Evolutionary conservation across 2,329 filamentous ascomycete genomes (phyloP), one percentile per base, ranked within the genome.

Genomic region (Ampelomyces quisqualis): DNA sequence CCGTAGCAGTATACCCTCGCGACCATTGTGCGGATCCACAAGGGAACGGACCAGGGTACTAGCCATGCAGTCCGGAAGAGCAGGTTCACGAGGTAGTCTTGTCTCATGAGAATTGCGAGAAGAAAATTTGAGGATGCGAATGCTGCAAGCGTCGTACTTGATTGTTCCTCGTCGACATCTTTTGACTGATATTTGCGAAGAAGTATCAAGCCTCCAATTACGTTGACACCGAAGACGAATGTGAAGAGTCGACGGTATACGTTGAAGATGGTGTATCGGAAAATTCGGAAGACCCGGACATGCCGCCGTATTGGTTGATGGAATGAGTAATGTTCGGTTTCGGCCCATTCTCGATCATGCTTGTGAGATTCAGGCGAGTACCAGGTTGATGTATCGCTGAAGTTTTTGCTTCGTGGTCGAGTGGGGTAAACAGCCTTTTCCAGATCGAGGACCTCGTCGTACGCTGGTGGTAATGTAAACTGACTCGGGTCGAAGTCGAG

Each of bases 241-340:
- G 67, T 62, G 49, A 75, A 74, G 22, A 76, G 62, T 19, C 70
- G 65, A 19, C 68, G 64, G 51, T 73, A 74, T 10, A 58, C 59
- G 1, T 49, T 57, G 29, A 59, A 49, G 38, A 57, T 9, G 13
- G 40, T 50, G 26, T 53, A 51, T 1, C 45, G 45, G 3, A 63
- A 24, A 28, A 45, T 22, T 20, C 60, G 50, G 19, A 60, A 2
- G n/a, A 55, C 6, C 18, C 42, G 34, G 2, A 30, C 50, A 37
- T 26, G 19, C 10, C 19, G 9, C 14, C 39, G 40, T 43, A 51
- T 57, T 13, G 39, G 15, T 30, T 49, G 38, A 7, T 37, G 13
- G 15, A n/a, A 9, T 30, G 13, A 14, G 6, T 39, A 9, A 34
- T 39, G 35, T 20, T 22, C 10, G 13, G n/a, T 21, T 23, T 36